Evolutionary conservation across 2,329 filamentous ascomycete species (phyloP), one percentile per base, ranked within the genome.

Genomic region (Diaporthe nobilis): DNA sequence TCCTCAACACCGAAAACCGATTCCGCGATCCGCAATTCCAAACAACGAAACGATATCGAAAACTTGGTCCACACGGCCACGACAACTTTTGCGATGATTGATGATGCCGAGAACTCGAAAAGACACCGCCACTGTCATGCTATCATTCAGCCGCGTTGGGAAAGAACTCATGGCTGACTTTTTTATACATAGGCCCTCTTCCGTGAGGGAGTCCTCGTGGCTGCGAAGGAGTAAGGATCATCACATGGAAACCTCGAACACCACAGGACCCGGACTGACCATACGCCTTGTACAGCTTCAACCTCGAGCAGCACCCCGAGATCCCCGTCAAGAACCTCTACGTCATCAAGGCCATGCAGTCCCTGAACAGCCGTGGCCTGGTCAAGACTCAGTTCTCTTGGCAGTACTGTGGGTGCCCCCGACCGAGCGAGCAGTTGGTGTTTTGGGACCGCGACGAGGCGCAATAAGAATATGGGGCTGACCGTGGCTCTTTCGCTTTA

Each of bases 331-430:
- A 98, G 94, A 99, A 99, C 93, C 95, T 99, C 85, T 98, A 89
- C 88, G 96, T 98, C 88, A 95, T 99, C 93, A 99, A 99, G 93
- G 97, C 97, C 85, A 94, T 93, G 90, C 97, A 99, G 92, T 99
- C 97, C 80, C 93, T 99, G 86, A 98, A 93, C 90, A 98, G 96
- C 83, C 96, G 97, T 87, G 96, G 96, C 87, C 98, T 95, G 89
- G 93, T 99, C 90, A 99, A 99, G 95, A 99, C 97, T 84, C 97
- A 97, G 89, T 99, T 99, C 94, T 98, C 95, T 82, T 98, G 95
- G 95, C 95, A 98, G 90, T 98, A 96, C 92, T 98, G 75, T 77
- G 73, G 58, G 75, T 77, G 57, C 71, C 12, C 39, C 73, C 57
- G 34, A 57, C 49, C 44, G 34, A 58, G 15, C 67, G 53, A 75